Evolutionary conservation across 345 rosid species (phyloP), one percentile per base, ranked within the genome.

Genomic region (Gossypium stocksii): DNA sequence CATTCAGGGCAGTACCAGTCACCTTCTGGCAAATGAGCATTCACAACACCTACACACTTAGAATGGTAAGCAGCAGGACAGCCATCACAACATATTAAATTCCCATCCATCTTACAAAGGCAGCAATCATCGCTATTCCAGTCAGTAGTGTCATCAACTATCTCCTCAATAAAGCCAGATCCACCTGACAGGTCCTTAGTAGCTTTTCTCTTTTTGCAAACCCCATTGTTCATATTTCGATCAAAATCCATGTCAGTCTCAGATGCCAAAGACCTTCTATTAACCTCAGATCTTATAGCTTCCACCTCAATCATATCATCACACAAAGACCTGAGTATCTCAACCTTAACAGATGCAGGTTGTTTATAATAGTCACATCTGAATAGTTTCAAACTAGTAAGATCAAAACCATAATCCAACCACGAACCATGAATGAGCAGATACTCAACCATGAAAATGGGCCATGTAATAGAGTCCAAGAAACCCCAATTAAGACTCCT

Each of bases 51-150:
- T 1, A 91, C 93, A 69, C 99, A 95, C 85, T 88, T 95, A 69
- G 99, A 89, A 85, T 95, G 99, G 83, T 89, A 95, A 17, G 99
- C 99, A 84, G 99, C 98, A 70, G 99, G 99, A 81, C 99, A 95
- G 66, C 99, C 99, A 85, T 95, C 99, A 78, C 99, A 95, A 80
- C 99, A 95, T 75, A 95, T 88, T 81, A 95, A 83, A 73, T 52
- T 91, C 71, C 99, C 98, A 77, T 95, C 97, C 99, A 95, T 95
- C 87, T 93, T 95, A 75, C 99, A 95, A 74, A 95, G 87, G 83
- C 86, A 86, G 81, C 99, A 95, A 77, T 95, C 96, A 70, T 95
- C 98, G 78, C 88, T 90, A 81, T 95, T 95, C 94, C 92, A 78
- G 82, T 93, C 98, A 73, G 77, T 60, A 19, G 83, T 80, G 54